phyloP scores from a whole-genome alignment of 331 rosid species.

The Pyrus hybrid region DNA sequence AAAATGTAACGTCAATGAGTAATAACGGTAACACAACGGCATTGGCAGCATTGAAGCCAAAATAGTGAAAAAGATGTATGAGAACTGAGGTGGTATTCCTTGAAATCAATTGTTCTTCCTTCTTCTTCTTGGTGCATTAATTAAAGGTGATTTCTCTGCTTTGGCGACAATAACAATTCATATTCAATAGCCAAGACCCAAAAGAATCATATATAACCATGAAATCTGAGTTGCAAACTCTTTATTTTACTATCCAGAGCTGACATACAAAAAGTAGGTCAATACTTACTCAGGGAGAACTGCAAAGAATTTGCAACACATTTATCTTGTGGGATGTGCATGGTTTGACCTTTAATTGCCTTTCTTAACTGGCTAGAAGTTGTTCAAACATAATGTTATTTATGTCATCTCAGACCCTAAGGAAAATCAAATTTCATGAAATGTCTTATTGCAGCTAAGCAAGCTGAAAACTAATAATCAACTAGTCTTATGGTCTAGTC shows the following conservation, averaged over 20 bases:
- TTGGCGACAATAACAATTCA: conserved; percentile 9
- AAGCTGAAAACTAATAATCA: no score
- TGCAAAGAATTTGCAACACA: not conserved
- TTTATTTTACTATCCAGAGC: no score
- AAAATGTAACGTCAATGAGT: not conserved
- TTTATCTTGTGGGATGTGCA: not conserved
- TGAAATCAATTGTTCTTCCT: not conserved
- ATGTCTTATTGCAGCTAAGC: no score
- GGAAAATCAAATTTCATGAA: no score
- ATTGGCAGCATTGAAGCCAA: conserved; percentile 5
- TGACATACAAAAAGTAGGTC: no score
- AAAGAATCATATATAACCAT: no score
- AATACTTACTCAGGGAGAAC: not conserved
- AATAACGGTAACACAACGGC: conserved; percentile 3
- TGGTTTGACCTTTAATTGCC: not conserved
- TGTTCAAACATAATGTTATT: no score
- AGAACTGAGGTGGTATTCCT: conserved; percentile 1
- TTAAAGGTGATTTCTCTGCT: not conserved
- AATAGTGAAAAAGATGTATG: conserved; percentile 40
- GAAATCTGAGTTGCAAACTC: no score
- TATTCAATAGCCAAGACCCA: no score
- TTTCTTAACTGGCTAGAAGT: no score
- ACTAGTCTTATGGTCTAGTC: no score
- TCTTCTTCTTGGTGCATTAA: not conserved
- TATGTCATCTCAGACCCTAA: no score